Evolutionary conservation across 2,329 filamentous ascomycete species (phyloP).

Genomic region (Microdochium paspali): DNA sequence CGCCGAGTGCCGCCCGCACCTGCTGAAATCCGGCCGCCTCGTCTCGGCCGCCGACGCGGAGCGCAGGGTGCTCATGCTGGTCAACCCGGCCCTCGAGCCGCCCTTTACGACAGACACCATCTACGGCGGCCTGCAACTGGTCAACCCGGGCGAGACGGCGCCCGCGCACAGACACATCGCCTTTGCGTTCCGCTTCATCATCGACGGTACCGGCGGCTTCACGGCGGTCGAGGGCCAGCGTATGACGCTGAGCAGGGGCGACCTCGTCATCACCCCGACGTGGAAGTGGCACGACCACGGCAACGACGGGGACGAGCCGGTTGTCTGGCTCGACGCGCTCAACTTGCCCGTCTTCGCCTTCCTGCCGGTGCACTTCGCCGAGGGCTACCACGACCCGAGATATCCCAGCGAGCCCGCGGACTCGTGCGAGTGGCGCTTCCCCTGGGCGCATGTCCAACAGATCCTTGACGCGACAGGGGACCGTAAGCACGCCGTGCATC

Average conservation of each 20-base stretch:
- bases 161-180: constrained; percentile 46
- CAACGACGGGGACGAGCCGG: constrained; percentile 41
- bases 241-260: constrained; percentile 39
- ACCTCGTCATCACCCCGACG: constrained; percentile 46
- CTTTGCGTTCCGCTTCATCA: constrained; percentile 47
- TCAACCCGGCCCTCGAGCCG: constrained; percentile 24
- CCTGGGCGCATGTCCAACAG: constrained; percentile 31
- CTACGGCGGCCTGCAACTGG: constrained; percentile 46
- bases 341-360: constrained; percentile 42
- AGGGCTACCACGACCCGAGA: constrained; percentile 34
- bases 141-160: constrained; percentile 45
- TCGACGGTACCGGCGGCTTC: constrained; percentile 47
- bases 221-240: constrained; percentile 46
- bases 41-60: constrained; percentile 16
- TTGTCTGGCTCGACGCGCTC: constrained; percentile 49
- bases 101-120: constrained; percentile 49
- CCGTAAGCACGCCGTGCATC: constrained; percentile 18
- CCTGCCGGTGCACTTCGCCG: constrained; percentile 43
- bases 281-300: constrained; percentile 55
- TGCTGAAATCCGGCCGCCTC: constrained; percentile 12
- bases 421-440: constrained; percentile 27
- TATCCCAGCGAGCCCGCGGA: constrained; percentile 36
- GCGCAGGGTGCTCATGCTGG: constrained; percentile 18
- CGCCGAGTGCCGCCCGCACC: constrained; percentile 11
- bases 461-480: constrained; percentile 22